phyloP scores from a whole-genome alignment of 345 rosid genomes.

The Crucihimalaya himalaica region DNA sequence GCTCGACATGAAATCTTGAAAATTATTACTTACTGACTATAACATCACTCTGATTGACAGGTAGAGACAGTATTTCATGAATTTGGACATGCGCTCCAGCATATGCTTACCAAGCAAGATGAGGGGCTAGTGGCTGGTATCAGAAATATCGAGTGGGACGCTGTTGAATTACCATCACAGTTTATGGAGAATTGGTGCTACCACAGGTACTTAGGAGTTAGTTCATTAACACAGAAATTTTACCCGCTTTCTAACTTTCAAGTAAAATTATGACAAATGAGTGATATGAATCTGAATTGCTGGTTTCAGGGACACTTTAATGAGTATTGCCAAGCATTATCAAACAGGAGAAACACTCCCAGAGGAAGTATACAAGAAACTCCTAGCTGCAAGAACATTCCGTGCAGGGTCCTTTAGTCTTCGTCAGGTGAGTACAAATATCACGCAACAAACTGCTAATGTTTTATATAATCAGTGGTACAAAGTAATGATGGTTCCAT shows the following conservation, averaged over 20 bases:
- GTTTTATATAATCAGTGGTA: neutral
- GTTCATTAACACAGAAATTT: neutral
- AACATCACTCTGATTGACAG: slow-evolving; percentile 42
- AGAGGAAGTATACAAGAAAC: slow-evolving; percentile 77
- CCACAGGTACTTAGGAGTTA: slow-evolving; percentile 59
- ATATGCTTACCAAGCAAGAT: slow-evolving; percentile 88
- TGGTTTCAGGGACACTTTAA: slow-evolving; percentile 74
- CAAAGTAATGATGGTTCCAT: neutral
- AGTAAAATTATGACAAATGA: neutral
- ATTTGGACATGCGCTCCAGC: slow-evolving; percentile 97
- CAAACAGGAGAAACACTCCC: slow-evolving; percentile 83
- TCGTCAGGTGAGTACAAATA: slow-evolving; percentile 65
- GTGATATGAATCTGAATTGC: slow-evolving; percentile 5
- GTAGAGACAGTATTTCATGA: slow-evolving; percentile 97
- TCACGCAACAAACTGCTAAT: neutral
- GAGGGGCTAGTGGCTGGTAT: slow-evolving; percentile 93
- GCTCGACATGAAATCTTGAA: neutral
- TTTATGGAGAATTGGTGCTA: slow-evolving; percentile 99
- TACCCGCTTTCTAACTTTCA: neutral
- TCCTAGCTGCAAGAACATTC: slow-evolving; percentile 89
- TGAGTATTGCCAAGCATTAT: slow-evolving; percentile 91
- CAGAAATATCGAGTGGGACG: slow-evolving; percentile 93
- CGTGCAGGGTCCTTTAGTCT: slow-evolving; percentile 87
- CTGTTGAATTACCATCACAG: slow-evolving; percentile 91
- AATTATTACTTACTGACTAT: neutral